Evolutionary conservation across 2,329 filamentous ascomycete genomes (phyloP), one percentile per base, ranked within the genome.

Genomic region (Arachnomyces sp.): DNA sequence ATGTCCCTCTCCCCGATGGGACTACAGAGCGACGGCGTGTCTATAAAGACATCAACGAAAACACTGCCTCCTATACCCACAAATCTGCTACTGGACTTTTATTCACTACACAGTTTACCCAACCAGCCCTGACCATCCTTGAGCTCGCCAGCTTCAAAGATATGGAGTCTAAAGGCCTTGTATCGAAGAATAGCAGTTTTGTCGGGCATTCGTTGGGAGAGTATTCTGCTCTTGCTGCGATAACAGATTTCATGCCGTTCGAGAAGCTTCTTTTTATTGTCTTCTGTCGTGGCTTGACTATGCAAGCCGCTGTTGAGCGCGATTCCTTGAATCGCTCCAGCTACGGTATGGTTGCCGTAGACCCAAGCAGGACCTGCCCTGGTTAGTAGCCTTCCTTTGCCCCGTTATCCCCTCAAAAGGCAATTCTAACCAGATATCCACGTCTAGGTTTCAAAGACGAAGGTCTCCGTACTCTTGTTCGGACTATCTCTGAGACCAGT

Each of bases 201-300:
- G 55, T 57, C 1, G 59, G 59, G 16, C 59, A 61, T 31, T 61
- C 58, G 2, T 49, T 61, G 3, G 59, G 59, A 4, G 59, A 61
- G 42, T 61, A 55, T 31, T 47, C 47, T 13, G 54, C 56, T 0
- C 51, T 61, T 1, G 43, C 49, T 7, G 50, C 54, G 13, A 45
- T 57, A 12, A 44, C 52, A 4, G 50, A 54, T 31, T 43, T 58
- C 5, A 51, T 59, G 48, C 49, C 56, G 1, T 43, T 60, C 3
- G 49, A 53, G 43, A 48, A 43, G 14, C 34, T 58, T 5, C 41
- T 59, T 2, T 45, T 42, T 6, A 40, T 59, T 11, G 45, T 55
- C 14, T 59, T 61, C 42, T 59, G 55, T 34, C 56, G 60, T 25
- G 60, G 59, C 12, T 38, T 61, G 25, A 50, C 49, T 6, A 63